Base-by-base conservation (phyloP, 169 alveolate species). In the Plasmodium billcollinsi region DNA sequence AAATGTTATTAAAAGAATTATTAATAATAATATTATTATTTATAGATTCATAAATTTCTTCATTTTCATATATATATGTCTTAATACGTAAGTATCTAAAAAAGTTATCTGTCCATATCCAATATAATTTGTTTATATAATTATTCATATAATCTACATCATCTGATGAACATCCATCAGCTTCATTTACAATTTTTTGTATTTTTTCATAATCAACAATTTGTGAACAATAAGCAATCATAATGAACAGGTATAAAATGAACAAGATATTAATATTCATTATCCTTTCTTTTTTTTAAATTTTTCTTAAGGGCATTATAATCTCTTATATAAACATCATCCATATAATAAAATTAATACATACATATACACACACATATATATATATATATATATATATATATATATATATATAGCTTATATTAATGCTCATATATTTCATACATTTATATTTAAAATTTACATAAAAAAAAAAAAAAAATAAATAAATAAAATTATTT, bases 51-150 rank as follows among this genome's bases (percentile, higher is more conserved):
- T 83, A 83, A 56, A 83, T 59, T 1, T 7, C 43, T 14, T 83
- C 91, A 83, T 72, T 83, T 69, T 83, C 91, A 29, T 83, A 83
- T 43, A 83, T 69, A 71, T 83, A 83, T 8, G 63, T 26, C 24
- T 67, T 83, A 21, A 83, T 49, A 29, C 85, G n/a, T 83, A 71
- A 54, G 59, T 71, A 83, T 29, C 85, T 56, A 58, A 83, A 83
- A 71, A 83, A 29, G 24, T 56, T 70, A 39, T 58, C 61, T 6
- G 85, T 83, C 91, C 91, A 83, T 70, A 70, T 58, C 91, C 91
- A 83, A 43, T 83, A 83, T 49, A 83, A 43, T 71, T 71, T 67
- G 14, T n/a, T 29, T 12, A 21, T 71, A 45, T 83, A 83, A 33
- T 39, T 18, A 39, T 71, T 65, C 61, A 83, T 67, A 49, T 56